Evolutionary conservation across 306 rosid genomes (phyloP).

Genomic region (Hylodesmum podocarpum): DNA sequence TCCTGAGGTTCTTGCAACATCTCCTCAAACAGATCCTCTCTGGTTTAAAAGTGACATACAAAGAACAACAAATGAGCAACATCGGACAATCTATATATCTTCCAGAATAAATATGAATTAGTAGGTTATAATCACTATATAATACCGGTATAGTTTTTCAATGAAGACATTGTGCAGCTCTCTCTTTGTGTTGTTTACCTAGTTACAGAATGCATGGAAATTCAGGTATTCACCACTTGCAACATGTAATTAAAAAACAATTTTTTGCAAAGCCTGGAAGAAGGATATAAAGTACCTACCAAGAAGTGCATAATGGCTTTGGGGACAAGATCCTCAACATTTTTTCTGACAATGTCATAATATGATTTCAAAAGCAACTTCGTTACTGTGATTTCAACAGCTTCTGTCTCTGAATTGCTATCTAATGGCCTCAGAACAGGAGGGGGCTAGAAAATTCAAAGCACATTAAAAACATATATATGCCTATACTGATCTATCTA

Average conservation of each 20-base stretch:
- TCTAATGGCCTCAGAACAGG: conserved; percentile 77
- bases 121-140: not conserved
- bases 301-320: conserved; percentile 97
- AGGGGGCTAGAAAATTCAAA: conserved; percentile 70
- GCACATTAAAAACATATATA: not conserved
- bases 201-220: conserved; percentile 26
- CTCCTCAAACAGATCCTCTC: conserved; percentile 88
- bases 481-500: conserved; percentile 15
- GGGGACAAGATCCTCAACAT: conserved; percentile 81
- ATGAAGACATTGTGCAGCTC: conserved; percentile 92
- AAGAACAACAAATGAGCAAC: conserved; percentile 21
- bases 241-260: conserved; percentile 13
- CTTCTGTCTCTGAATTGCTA: conserved; percentile 68
- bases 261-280: not conserved
- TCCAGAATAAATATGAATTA: not conserved
- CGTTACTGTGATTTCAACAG: conserved; percentile 67
- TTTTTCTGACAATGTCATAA: conserved; percentile 85
- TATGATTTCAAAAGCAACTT: conserved; percentile 86
- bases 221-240: conserved; percentile 10
- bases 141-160: conserved; percentile 81
- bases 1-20: conserved; percentile 92
- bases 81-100: not conserved
- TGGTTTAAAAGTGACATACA: conserved; percentile 32
- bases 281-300: conserved; percentile 69
- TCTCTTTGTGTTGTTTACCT: conserved; percentile 89